These are phyloP conservation scores for Penicillium sp. DNA, from an alignment of 2,329 filamentous ascomycete genomes.

Conservation along the genomic window DNA sequence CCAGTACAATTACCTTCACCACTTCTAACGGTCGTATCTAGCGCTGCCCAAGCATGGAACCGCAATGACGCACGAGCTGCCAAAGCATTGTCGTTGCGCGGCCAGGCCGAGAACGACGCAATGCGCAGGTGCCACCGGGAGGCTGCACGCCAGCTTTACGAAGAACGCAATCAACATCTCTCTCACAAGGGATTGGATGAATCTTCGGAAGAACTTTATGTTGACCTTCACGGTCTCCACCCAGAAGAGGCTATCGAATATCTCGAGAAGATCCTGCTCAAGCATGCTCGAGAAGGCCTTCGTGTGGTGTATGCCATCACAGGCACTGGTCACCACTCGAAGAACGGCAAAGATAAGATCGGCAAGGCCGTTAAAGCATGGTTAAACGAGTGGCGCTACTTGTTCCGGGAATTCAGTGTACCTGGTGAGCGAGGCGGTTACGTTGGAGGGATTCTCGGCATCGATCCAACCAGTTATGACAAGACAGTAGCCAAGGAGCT, in stretches of 20 bases:
- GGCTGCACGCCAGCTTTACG: constrained; percentile 82
- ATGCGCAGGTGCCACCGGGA: constrained; percentile 97
- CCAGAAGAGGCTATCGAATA: constrained; percentile 95
- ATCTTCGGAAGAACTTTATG: constrained; percentile 65
- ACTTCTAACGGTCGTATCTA: constrained; percentile 29
- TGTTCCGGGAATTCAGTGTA: constrained; percentile 90
- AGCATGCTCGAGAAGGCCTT: constrained; percentile 61
- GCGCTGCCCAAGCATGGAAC: constrained; percentile 96
- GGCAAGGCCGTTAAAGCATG: constrained; percentile 86
- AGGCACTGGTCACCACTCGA: constrained; percentile 91
- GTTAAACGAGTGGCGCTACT: constrained; percentile 90
- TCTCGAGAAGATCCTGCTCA: constrained; percentile 74
- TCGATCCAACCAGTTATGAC: constrained; percentile 55
- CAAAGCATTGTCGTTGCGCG: constrained; percentile 85
- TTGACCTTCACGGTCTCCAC: constrained; percentile 96
- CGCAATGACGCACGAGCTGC: constrained; percentile 92
- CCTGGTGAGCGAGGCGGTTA: constrained; percentile 83
- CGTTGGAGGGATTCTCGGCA: constrained; percentile 56
- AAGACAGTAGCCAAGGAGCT: constrained; percentile 26
- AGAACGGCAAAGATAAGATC: constrained; percentile 98
- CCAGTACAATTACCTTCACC: background rate
- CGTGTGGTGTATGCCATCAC: constrained; percentile 89
- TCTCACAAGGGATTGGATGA: constrained; percentile 36
- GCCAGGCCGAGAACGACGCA: constrained; percentile 90
- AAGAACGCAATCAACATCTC: constrained; percentile 73